Percentiles rank a stretch among this genome's conserved stretches.
Conservation (phyloP, 768 basidiomycete species). For the Lactarius sanguifluus region DNA sequence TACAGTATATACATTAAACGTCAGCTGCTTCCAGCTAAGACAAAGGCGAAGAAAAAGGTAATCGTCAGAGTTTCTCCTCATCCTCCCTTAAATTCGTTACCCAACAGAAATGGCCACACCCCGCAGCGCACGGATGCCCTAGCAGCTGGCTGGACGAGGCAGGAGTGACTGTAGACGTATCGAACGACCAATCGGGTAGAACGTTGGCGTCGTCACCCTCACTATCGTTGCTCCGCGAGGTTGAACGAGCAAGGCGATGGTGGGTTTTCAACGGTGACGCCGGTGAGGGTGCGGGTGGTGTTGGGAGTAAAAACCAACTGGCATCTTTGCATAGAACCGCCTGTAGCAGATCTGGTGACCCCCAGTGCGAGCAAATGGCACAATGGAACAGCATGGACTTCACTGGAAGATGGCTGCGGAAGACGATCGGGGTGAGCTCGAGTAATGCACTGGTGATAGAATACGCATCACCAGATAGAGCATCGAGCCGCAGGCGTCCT, state of each 20-base stretch:
- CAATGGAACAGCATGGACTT: constrained; percentile 70
- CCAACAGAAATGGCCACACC: constrained; percentile 85
- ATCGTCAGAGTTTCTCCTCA: constrained; percentile 13
- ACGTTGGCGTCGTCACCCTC: constrained; percentile 18
- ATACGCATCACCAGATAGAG: constrained; percentile 60
- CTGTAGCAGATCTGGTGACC: constrained; percentile 80
- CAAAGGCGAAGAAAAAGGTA: neutral
- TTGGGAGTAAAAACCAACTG: constrained; percentile 50
- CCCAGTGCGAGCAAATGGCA: constrained; percentile 73
- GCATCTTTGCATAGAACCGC: constrained; percentile 59
- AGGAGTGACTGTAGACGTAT: constrained; percentile 6
- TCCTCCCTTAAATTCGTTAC: constrained; percentile 39
- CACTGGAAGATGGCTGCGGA: constrained; percentile 72
- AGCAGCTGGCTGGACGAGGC: constrained; percentile 32
- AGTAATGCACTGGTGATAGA: neutral
- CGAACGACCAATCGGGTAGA: constrained; percentile 24
- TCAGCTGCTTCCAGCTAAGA: neutral
- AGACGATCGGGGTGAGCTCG: constrained; percentile 11
- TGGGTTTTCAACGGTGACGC: constrained; percentile 25
- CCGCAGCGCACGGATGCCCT: constrained; percentile 73
- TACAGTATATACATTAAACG: constrained; percentile 8
- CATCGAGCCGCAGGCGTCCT: constrained; percentile 49
- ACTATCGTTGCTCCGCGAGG: constrained; percentile 30
- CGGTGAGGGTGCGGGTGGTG: constrained; percentile 35
- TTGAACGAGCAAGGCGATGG: constrained; percentile 25